Conservation (phyloP, 306 rosid genomes). For the Corylus heterophylla region DNA sequence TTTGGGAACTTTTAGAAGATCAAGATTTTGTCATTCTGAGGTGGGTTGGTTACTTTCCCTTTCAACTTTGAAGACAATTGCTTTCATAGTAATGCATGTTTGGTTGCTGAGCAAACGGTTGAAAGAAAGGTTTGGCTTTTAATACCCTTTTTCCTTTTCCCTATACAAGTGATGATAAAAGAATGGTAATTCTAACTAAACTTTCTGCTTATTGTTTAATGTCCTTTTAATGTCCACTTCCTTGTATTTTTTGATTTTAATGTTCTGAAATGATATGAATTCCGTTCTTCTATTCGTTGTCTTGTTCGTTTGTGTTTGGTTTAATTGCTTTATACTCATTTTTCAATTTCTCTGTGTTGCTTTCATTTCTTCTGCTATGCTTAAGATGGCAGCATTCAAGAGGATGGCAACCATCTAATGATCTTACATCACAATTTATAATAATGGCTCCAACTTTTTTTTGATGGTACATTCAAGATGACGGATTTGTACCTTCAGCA, state of each 20-base stretch:
- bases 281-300: background rate
- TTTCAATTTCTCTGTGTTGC: background rate
- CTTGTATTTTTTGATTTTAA: background rate
- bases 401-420: background rate
- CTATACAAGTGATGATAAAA: background rate
- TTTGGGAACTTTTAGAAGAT: conserved; percentile 6
- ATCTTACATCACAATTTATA: background rate
- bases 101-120: background rate
- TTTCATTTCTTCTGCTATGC: background rate
- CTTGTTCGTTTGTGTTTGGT: background rate
- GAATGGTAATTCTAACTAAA: background rate
- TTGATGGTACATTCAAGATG: background rate
- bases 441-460: background rate
- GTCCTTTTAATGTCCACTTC: background rate
- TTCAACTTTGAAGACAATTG: background rate
- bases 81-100: background rate
- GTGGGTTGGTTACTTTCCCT: conserved; percentile 20
- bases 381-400: background rate
- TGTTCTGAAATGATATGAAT: background rate
- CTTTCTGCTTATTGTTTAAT: background rate
- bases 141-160: background rate
- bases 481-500: background rate
- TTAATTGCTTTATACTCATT: background rate
- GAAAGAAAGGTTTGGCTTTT: background rate
- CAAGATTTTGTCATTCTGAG: conserved; percentile 24